Percentiles rank a stretch among this genome's conserved stretches.
Conservation (phyloP, 23 red algal species). For the Gracilaria caudata region DNA sequence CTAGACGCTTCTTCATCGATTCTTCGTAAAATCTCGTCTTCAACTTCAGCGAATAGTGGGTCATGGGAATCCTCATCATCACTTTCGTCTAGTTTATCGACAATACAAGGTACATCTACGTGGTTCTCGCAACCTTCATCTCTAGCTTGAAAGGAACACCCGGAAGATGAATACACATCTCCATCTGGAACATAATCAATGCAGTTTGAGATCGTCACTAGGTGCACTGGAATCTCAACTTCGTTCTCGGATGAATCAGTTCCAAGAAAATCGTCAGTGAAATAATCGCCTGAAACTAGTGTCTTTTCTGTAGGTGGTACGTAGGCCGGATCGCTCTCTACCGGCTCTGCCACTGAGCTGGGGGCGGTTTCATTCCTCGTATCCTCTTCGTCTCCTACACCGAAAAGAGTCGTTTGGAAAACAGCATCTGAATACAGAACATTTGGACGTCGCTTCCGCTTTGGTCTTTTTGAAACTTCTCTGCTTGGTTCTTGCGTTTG, state of each 20-base stretch:
- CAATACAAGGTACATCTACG: not conserved
- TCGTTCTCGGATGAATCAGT: not conserved
- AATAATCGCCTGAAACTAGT: not conserved
- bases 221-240: slow-evolving; percentile 2
- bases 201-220: not conserved
- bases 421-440: not conserved
- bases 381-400: not conserved
- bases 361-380: not conserved
- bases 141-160: not conserved
- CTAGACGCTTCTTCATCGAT: not conserved
- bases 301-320: not conserved
- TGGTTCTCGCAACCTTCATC: not conserved
- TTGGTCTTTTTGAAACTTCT: not conserved
- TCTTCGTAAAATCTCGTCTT: not conserved
- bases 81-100: not conserved
- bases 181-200: slow-evolving; percentile 6
- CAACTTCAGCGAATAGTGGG: not conserved
- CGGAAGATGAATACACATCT: not conserved
- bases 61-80: not conserved
- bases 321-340: not conserved
- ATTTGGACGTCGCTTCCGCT: not conserved
- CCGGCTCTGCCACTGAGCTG: not conserved
- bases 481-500: not conserved
- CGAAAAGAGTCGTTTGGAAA: not conserved
- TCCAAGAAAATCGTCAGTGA: not conserved